Base-by-base conservation (phyloP, 768 basidiomycete species). In the Agaricus subrufescens region DNA sequence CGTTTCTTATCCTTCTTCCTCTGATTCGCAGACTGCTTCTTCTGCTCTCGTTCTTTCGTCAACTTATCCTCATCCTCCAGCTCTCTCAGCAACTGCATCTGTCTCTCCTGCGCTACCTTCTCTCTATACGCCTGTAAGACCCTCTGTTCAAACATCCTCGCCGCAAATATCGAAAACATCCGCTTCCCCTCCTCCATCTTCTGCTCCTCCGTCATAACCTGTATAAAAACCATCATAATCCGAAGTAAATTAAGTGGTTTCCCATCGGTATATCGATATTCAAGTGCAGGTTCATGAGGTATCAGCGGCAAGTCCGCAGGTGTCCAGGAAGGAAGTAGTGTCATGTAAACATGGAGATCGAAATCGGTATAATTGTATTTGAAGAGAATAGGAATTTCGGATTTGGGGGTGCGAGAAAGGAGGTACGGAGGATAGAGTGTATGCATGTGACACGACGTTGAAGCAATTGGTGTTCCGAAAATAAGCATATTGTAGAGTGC, bases 121-220 rank as follows among this genome's bases (percentile, higher is more conserved):
- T 98, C 96, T 38, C 96, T 89, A 67, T 96, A 98, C 12, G 96
- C 94, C 65, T 94, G 89, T 53, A 97, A 83, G 39, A 98, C 97
- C 25, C 97, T 87, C 72, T 98, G 96, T 74, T 99, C 97, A 70
- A 99, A 98, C 95, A 98, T 97, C 52, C 97, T 85, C 43, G 97
- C 97, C 14, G 97, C 97, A 65, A 99, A 99, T 72, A 99, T 97
- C 61, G 94, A 94, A 77, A 99, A 99, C 97, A 99, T 99, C 50
- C 92, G 84, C 71, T 95, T 94, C 62, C 97, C 97, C 73, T 98
- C 97, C 71, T 98, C 96, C 89, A 96, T 95, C 73, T 96, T 95
- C 73, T 98, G 92, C 71, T 93, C 91, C 70, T 98, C 95, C 2
- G 95, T 94, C 82, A 96, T 83, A 46, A 82, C 76, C 85, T 88